A percentile compares a stretch with the other conserved stretches of the same genome.
Evolutionary conservation across 345 rosid genomes (phyloP).

Genomic region (Eucalyptus caleyi): DNA sequence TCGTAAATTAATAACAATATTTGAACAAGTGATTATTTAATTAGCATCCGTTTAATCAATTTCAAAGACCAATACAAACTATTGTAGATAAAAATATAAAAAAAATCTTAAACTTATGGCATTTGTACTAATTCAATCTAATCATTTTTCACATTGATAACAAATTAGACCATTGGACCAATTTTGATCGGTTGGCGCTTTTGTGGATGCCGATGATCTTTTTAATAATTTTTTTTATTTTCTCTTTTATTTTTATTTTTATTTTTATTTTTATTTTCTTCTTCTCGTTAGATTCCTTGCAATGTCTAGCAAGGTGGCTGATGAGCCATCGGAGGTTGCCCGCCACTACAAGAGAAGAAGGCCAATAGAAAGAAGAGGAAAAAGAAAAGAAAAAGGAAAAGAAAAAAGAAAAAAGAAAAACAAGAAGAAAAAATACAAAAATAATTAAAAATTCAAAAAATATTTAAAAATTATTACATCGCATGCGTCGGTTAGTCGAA

Average conservation of each 20-base stretch:
- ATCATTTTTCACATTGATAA: too few relatives aligned
- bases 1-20: background rate
- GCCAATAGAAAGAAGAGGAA: too few relatives aligned
- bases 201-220: accelerated
- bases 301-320: accelerated
- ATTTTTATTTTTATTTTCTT: too few relatives aligned
- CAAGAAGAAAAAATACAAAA: too few relatives aligned
- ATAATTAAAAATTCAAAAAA: too few relatives aligned
- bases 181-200: accelerated
- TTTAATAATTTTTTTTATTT: too few relatives aligned
- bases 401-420: accelerated
- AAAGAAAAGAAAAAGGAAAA: accelerated
- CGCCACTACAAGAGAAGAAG: too few relatives aligned
- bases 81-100: too few relatives aligned
- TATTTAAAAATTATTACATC: too few relatives aligned
- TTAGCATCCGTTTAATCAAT: background rate
- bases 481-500: accelerated
- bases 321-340: accelerated
- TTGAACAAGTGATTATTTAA: background rate
- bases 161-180: accelerated
- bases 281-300: accelerated
- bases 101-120: too few relatives aligned
- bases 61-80: background rate
- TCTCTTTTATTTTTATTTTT: too few relatives aligned
- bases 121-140: accelerated